Evolutionary conservation across 2,329 filamentous ascomycete genomes (phyloP), one percentile per base, ranked within the genome.

Genomic region (Venturia carpophila): DNA sequence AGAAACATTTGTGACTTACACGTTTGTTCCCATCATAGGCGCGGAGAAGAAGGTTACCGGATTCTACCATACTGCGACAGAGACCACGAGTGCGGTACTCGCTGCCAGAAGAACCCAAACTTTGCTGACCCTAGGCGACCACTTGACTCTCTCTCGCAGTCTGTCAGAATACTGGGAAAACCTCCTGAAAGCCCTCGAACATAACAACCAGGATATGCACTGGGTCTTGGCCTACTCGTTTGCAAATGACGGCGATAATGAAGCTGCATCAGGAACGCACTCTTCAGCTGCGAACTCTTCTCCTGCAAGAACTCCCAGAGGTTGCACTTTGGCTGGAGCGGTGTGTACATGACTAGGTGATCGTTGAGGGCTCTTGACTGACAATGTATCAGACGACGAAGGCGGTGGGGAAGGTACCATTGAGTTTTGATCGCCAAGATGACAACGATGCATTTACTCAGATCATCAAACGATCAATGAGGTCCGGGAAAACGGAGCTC

Each of bases 161-260:
- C 70, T 69, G 47, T 75, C 68, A 69, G 73, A 77, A 3, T 77
- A 83, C 49, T 84, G 81, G 79, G 74, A 74, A 62, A 79, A 30
- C n/a, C 34, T 62, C 3, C 43, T 66, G 19, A 45, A 63, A 58
- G 58, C 39, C 19, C 60, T 66, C 3, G 60, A 66, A 55, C 21
- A 52, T 11, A 66, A 63, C 27, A 58, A 64, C 27, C 42, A 47
- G 3, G 64, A 66, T 49, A 55, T 66, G 24, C 64, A 62, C n/a
- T 63, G 64, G 37, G 64, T 43, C 21, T 39, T 66, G 19, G 27
- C 58, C 11, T 66, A 66, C 45, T 52, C 42, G n/a, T 37, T 66
- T 30, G 34, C 30, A 13, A 60, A 66, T 41, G 64, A 63, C 21
- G 58, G 58, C 34, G 62, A 62, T 24, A 47, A 27, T 24, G 55